Evolutionary conservation across 2,329 filamentous ascomycete species (phyloP).

Genomic region (Alternaria burnsii): DNA sequence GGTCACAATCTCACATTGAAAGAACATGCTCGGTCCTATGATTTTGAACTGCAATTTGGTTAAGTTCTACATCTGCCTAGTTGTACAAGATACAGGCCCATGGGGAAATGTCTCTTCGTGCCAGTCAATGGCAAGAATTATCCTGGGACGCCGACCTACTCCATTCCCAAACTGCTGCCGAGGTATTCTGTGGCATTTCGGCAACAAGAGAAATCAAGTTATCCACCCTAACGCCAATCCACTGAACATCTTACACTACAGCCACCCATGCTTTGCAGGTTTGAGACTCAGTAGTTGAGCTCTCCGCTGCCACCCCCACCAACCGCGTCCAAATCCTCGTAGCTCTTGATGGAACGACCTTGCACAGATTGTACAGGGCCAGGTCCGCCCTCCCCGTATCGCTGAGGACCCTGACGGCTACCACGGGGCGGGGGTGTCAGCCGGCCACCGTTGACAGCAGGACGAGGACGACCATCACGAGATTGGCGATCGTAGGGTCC

Average conservation of each 20-base stretch:
- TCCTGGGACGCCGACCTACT: conserved; percentile 17
- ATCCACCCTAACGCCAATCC: conserved; percentile 27
- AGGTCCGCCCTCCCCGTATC: conserved; percentile 77
- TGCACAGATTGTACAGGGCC: conserved; percentile 92
- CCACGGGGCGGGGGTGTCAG: conserved; percentile 61
- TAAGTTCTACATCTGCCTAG: conserved; percentile 5
- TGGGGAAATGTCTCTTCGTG: conserved; percentile 6
- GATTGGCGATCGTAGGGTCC: conserved; percentile 54
- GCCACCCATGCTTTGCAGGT: conserved; percentile 2
- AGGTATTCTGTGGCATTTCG: conserved; percentile 21
- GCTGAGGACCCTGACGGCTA: conserved; percentile 62
- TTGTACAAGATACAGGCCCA: conserved; percentile 12
- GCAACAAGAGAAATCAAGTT: conserved; percentile 16
- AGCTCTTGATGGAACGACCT: conserved; percentile 92
- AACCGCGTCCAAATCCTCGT: conserved; percentile 93
- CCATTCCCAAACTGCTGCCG: conserved; percentile 8
- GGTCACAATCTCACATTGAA: not conserved
- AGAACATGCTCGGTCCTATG: not conserved
- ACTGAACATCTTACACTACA: conserved; percentile 19
- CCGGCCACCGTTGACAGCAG: conserved; percentile 57
- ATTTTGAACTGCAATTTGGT: conserved; percentile 8
- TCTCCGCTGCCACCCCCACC: conserved; percentile 73
- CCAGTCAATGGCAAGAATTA: conserved; percentile 1
- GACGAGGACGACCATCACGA: conserved; percentile 56
- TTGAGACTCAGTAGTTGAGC: conserved; percentile 76